Base-by-base conservation (phyloP, 2,329 filamentous ascomycete species). In the Dryadomyces quercus-mongolicae region DNA sequence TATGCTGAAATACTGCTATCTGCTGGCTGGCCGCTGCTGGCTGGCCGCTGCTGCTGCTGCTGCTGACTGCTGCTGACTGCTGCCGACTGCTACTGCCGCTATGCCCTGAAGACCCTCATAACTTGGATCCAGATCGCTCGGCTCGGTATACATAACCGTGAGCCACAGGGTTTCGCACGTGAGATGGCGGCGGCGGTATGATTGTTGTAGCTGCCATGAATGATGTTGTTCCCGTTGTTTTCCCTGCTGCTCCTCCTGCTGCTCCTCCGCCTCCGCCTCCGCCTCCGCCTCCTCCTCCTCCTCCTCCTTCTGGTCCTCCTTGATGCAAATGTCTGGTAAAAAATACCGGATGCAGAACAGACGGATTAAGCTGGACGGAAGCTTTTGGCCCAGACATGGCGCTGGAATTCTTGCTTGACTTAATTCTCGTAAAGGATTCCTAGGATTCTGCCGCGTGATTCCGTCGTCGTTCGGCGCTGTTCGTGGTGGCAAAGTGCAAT, bases 291-390 rank as follows among this genome's bases (percentile, higher is more conserved):
- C 25, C 25, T 31, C 25, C 25, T 31, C 25, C 25, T 31, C 25
- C 25, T 31, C 25, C 25, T 31, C 25, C 25, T 8, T 31, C 25
- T 8, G 25, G n/a, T n/a, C n/a, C n/a, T n/a, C n/a, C 73, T 61
- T 75, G 78, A 55, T 76, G 77, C 51, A 88, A 68, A 52, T 74
- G 74, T 34, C 79, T 72, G 0, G 85, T 86, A 69, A 90, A 89
- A 69, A 91, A 91, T 1, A 88, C 86, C 0, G 86, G 86, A 60
- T 91, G 86, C 25, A 79, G 71, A 43, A 73, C 74, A 1, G 85
- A 80, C 10, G 79, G 71, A 64, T 85, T 75, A 63, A 76, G 77
- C 13, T 21, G 34, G 34, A n/a, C n/a, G n/a, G 25, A 5, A 31
- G 25, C 25, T 8, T 31, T 31, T 4, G 25, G 25, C 8, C 25